These are phyloP conservation scores for Pterocarpus macrocarpus DNA, from an alignment of 306 rosid genomes.

Conservation along the genomic window DNA sequence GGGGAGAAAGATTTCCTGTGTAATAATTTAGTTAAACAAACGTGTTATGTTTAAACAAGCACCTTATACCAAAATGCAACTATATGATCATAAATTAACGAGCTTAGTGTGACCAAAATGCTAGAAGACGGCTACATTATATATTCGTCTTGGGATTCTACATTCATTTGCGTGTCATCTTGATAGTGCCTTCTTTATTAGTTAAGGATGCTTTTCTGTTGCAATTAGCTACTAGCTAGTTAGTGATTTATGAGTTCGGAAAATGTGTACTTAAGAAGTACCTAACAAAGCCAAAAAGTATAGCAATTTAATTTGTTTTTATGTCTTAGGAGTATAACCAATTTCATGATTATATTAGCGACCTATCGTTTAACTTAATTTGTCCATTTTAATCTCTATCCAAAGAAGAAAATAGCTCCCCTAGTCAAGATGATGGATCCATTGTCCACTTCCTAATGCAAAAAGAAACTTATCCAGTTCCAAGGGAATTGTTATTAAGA, in stretches of 20 bases:
- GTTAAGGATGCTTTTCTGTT: background rate
- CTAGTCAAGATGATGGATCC: background rate
- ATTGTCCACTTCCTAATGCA: background rate
- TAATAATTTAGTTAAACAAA: background rate
- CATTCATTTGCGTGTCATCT: background rate
- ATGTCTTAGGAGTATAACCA: too few species aligned
- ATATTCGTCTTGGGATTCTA: conserved; percentile 11
- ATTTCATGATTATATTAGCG: too few species aligned
- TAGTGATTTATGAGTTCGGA: too few species aligned
- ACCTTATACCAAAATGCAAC: background rate
- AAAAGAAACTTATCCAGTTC: background rate
- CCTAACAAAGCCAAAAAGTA: too few species aligned
- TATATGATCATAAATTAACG: background rate
- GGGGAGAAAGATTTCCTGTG: background rate
- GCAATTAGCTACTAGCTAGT: background rate
- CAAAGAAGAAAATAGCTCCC: background rate
- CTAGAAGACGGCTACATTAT: background rate
- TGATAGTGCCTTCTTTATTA: background rate
- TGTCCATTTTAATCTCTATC: background rate
- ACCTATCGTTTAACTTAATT: background rate
- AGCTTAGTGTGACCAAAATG: background rate
- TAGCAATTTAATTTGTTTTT: too few species aligned
- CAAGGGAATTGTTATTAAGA: background rate
- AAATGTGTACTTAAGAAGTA: too few species aligned
- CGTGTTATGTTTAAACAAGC: background rate